Conservation (phyloP, 352 stramenopile species). For the Globisporangium abappressorium region DNA sequence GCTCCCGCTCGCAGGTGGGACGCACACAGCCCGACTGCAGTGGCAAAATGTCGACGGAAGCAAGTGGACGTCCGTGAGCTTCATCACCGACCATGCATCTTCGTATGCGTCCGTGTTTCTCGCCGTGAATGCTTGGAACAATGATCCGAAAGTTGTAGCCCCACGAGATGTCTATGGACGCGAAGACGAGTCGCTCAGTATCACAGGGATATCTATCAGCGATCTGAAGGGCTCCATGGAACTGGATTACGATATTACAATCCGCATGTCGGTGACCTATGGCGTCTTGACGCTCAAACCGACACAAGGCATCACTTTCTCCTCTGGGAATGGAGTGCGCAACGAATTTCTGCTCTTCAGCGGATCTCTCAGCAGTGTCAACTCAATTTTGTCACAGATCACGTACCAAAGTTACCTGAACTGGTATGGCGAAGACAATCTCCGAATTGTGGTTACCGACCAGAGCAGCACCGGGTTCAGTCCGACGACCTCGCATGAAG, state of each 20-base stretch:
- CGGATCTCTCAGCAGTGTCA: conserved; percentile 55
- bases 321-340: conserved; percentile 36
- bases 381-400: conserved; percentile 41
- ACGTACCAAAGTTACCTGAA: conserved; percentile 66
- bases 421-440: conserved; percentile 66
- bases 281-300: conserved; percentile 50
- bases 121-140: conserved; percentile 65
- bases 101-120: conserved; percentile 74
- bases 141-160: conserved; percentile 50
- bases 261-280: conserved; percentile 54
- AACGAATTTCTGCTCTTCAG: conserved; percentile 70
- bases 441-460: conserved; percentile 53
- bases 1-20: conserved; percentile 47
- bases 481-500: conserved; percentile 32
- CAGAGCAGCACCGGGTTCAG: conserved; percentile 65
- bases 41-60: conserved; percentile 77
- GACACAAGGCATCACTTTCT: conserved; percentile 62
- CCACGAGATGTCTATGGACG: conserved; percentile 31
- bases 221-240: conserved; percentile 51
- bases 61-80: conserved; percentile 63
- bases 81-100: conserved; percentile 63
- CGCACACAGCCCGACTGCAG: conserved; percentile 59
- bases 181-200: conserved; percentile 49
- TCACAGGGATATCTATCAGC: conserved; percentile 39
- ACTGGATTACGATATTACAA: conserved; percentile 57